Evolutionary conservation across 441 rosid species (phyloP).

Genomic region (Cnidoscolus chayamansa): DNA sequence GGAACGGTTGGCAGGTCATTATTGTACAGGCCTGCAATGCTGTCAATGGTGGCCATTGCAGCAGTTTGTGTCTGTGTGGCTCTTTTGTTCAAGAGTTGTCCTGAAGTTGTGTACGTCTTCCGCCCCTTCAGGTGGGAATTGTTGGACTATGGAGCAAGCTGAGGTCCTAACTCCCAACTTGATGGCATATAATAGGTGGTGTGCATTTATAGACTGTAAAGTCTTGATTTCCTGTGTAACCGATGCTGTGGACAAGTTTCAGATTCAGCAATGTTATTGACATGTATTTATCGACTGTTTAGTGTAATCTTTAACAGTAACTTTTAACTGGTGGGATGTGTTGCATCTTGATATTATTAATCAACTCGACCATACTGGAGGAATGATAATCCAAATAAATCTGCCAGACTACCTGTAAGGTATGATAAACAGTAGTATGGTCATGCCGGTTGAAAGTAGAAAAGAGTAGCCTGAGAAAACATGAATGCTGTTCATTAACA

Average conservation of each 20-base stretch:
- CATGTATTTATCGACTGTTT: constrained; percentile 18
- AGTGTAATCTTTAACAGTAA: constrained; percentile 14
- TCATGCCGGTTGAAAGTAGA: too few relatives aligned
- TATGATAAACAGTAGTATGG: too few relatives aligned
- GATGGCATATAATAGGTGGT: constrained; percentile 15
- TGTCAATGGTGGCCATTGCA: constrained; percentile 87
- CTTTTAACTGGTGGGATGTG: neutral
- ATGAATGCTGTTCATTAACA: too few relatives aligned
- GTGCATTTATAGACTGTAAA: constrained; percentile 36
- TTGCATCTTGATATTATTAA: too few relatives aligned
- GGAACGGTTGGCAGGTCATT: constrained; percentile 49
- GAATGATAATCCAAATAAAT: too few relatives aligned
- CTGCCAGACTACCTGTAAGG: too few relatives aligned
- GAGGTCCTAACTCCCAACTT: constrained; percentile 21
- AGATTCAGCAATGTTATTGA: constrained; percentile 30
- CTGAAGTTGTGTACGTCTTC: constrained; percentile 77
- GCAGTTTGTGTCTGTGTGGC: constrained; percentile 95
- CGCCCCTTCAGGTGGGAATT: constrained; percentile 96
- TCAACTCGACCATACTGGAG: too few relatives aligned
- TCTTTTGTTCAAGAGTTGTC: constrained; percentile 82
- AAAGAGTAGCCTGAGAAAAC: too few relatives aligned
- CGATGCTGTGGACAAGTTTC: constrained; percentile 26
- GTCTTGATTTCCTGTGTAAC: constrained; percentile 36
- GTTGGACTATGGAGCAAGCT: constrained; percentile 76
- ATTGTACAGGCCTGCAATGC: constrained; percentile 83